Conservation (phyloP, 345 rosid species). For the Anacardium occidentale region DNA sequence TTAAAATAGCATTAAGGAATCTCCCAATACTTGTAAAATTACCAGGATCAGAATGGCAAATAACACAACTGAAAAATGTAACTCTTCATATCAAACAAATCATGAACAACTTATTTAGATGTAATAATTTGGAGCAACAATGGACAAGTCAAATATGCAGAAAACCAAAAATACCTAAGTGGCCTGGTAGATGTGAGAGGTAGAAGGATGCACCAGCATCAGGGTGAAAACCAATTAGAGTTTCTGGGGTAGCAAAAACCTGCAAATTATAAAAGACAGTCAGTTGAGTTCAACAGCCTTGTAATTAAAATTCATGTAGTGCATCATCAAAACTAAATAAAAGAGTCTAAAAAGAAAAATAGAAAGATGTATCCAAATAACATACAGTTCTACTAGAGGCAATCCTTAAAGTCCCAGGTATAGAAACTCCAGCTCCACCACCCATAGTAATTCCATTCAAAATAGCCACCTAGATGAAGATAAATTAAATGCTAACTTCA, state of each 20-base stretch:
- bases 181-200: constrained; percentile 83
- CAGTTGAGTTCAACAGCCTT: constrained; percentile 15
- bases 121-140: neutral
- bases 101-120: neutral
- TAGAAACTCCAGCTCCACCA: constrained; percentile 92
- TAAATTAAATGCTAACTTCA: neutral
- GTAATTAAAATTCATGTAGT: constrained; percentile 3
- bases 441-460: constrained; percentile 94
- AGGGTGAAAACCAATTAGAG: constrained; percentile 91
- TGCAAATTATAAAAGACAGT: constrained; percentile 31
- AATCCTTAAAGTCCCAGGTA: constrained; percentile 82
- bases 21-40: neutral
- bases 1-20: neutral
- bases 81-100: constrained; percentile 4
- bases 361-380: neutral
- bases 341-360: neutral
- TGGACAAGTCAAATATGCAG: neutral
- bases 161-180: constrained; percentile 54
- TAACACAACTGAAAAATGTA: neutral
- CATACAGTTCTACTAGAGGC: constrained; percentile 86
- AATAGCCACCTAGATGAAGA: constrained; percentile 62
- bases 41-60: neutral
- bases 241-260: constrained; percentile 96
- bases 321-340: neutral
- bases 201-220: constrained; percentile 96